These are phyloP conservation scores for Biscogniauxia marginata DNA, from an alignment of 2,329 filamentous ascomycete genomes.

Conservation along the genomic window DNA sequence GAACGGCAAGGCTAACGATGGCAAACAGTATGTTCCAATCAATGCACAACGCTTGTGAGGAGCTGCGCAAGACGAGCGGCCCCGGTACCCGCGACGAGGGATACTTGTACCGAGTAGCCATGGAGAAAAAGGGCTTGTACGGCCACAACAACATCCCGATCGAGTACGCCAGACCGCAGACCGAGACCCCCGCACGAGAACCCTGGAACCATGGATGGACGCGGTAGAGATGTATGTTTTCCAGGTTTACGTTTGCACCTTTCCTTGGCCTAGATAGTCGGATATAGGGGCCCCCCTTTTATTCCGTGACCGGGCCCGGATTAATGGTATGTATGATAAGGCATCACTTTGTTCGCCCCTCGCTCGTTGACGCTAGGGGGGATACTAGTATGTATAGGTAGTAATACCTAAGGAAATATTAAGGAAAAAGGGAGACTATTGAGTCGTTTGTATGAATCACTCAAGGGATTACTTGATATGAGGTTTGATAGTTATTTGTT, in stretches of 20 bases:
- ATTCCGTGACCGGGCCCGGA: too few species aligned
- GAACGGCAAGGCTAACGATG: constrained; percentile 8
- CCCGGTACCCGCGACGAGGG: constrained; percentile 61
- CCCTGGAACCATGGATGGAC: constrained; percentile 97
- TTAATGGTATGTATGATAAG: too few species aligned
- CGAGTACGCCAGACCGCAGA: constrained; percentile 84
- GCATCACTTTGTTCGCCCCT: too few species aligned
- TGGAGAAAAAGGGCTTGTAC: constrained; percentile 88
- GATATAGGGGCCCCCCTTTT: too few species aligned
- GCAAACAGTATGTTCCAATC: constrained; percentile 62
- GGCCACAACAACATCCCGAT: constrained; percentile 73
- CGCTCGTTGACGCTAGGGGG: too few species aligned
- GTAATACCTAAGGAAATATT: too few species aligned
- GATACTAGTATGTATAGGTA: too few species aligned
- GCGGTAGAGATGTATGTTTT: constrained; percentile 40
- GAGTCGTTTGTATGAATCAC: too few species aligned
- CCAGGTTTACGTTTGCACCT: neutral
- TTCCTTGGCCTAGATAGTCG: neutral
- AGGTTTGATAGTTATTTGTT: too few species aligned
- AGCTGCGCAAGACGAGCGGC: constrained; percentile 62
- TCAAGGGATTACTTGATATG: too few species aligned
- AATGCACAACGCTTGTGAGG: constrained; percentile 85
- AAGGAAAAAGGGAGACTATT: too few species aligned
- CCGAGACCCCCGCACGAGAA: constrained; percentile 72
- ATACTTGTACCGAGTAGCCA: constrained; percentile 79